phyloP scores from a whole-genome alignment of 345 rosid species.

The Salix udensis region DNA sequence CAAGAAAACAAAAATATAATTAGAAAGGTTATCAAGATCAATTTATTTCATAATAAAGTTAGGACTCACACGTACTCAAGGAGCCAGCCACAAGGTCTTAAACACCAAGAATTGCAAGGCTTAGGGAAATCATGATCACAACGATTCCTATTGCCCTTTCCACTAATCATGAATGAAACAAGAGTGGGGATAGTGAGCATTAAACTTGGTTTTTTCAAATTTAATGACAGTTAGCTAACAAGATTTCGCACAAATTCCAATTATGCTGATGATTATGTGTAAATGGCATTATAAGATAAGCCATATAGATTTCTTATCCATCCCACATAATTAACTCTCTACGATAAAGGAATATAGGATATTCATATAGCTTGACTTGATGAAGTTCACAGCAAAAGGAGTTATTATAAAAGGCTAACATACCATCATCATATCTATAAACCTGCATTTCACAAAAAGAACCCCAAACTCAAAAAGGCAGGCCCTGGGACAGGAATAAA shows the following conservation, averaged over 20 bases:
- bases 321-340: too few species aligned
- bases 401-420: slow-evolving; percentile 2
- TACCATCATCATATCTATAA: slow-evolving; percentile 15
- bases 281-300: not conserved
- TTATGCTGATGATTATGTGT: not conserved
- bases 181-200: not conserved
- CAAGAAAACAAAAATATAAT: too few species aligned
- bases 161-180: too few species aligned
- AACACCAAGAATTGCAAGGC: not conserved
- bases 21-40: too few species aligned
- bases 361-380: not conserved
- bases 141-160: not conserved
- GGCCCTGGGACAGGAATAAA: slow-evolving; percentile 11
- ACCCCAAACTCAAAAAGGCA: slow-evolving; percentile 3
- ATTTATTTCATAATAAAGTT: too few species aligned
- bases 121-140: too few species aligned
- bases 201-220: not conserved
- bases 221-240: not conserved
- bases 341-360: not conserved
- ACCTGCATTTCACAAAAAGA: slow-evolving; percentile 6
- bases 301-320: too few species aligned
- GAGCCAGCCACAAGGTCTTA: not conserved
- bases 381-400: not conserved
- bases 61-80: too few species aligned
- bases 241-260: not conserved